phyloP scores from a whole-genome alignment of 345 rosid species.

The Lumnitzera racemosa region DNA sequence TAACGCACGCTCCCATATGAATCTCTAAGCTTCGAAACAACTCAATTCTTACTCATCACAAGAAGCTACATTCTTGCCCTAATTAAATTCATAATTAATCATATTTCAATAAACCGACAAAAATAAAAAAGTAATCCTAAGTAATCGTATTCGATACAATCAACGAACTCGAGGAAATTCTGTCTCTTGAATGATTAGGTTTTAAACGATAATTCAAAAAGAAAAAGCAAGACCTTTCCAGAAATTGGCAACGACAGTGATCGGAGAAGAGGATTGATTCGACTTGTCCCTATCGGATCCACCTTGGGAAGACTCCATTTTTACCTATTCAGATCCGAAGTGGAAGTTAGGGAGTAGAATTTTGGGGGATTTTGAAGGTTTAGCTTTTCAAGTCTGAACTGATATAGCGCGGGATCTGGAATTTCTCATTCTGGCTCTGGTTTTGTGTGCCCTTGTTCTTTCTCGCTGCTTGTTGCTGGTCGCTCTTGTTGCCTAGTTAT shows the following conservation, averaged over 20 bases:
- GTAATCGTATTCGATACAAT: no score
- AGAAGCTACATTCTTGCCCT: background rate
- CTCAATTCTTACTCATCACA: background rate
- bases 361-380: background rate
- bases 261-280: constrained; percentile 57
- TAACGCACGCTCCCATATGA: background rate
- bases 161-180: no score
- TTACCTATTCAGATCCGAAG: constrained; percentile 15
- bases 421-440: background rate
- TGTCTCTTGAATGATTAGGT: background rate
- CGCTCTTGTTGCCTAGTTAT: no score
- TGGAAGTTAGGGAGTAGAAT: background rate
- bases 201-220: background rate
- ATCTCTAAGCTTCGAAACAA: background rate
- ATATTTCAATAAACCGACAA: no score
- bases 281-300: constrained; percentile 76
- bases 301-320: constrained; percentile 63
- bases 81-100: no score
- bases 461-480: no score
- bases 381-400: background rate
- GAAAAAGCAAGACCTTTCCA: constrained; percentile 63
- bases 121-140: no score
- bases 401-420: constrained; percentile 11
- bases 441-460: background rate
- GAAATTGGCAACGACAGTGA: constrained; percentile 68